Evolutionary conservation across 1,284 basidiomycete genomes (phyloP), one percentile per base, ranked within the genome.

Genomic region (Omphalotus olearius): DNA sequence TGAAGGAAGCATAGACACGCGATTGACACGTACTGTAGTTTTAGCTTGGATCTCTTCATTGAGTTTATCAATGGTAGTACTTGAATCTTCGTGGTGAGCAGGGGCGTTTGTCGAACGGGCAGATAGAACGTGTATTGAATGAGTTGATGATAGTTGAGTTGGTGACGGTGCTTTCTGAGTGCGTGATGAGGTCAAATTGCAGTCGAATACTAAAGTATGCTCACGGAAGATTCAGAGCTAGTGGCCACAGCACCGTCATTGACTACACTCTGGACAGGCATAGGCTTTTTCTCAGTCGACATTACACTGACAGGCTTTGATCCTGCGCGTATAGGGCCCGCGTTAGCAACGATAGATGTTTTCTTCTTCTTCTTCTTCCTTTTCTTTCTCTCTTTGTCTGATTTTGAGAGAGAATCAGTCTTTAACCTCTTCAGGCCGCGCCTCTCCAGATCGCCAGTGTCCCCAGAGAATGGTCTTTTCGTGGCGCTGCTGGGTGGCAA

Each of bases 291-390:
- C 13, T 26, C 33, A 18, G 25, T 42, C 44, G 44, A 36, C 11
- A n/a, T 20, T 51, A 23, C 60, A 59, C 45, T 50, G 56, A 26
- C 62, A 57, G 51, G 26, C 5, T 47, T 58, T 4, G 59, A 55
- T 28, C 40, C 18, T 17, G 45, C 45, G 14, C 43, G 51, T 42
- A 52, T 46, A 30, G 48, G 17, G 25, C 53, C 56, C 6, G 52
- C 16, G 41, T 58, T 52, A 11, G 54, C 48, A 18, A 74, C 69
- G 30, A 74, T 59, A 3, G 76, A 66, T 0, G 57, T 56, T 57
- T 73, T 74, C 61, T 64, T 70, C 55, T 62, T 75, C 57, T 58
- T 73, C 62, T 55, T 73, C 56, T 56, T 72, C 51, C 67, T 64
- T 48, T 68, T 74, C 57, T 67, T 72, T 53, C 69, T 68, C 51